Evolutionary conservation across 352 stramenopile genomes (phyloP).

Genomic region (Peronospora farinosa): DNA sequence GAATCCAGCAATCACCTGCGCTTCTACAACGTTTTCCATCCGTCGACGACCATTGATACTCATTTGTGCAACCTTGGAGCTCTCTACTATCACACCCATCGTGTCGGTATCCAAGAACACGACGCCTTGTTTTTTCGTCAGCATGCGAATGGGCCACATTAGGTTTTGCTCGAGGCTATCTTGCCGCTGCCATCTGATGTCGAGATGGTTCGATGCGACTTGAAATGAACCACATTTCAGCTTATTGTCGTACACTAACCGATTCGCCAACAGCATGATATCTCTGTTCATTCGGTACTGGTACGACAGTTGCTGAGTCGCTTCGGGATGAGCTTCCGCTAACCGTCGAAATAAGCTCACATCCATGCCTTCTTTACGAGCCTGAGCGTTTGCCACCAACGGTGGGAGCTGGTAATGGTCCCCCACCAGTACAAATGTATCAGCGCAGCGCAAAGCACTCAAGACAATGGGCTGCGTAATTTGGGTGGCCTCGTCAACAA

Average conservation of each 20-base stretch:
- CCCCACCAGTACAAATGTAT: conserved; percentile 95
- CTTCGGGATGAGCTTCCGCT: conserved; percentile 85
- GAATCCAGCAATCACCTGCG: conserved; percentile 52
- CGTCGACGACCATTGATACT: conserved; percentile 23
- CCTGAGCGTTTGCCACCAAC: conserved; percentile 87
- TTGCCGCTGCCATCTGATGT: conserved; percentile 22
- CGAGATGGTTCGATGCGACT: conserved; percentile 47
- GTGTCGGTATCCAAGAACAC: conserved; percentile 84
- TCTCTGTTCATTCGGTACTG: conserved; percentile 98
- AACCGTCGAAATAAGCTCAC: conserved; percentile 89
- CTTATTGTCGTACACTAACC: conserved; percentile 89
- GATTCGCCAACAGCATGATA: conserved; percentile 95
- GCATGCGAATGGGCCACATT: conserved; percentile 34
- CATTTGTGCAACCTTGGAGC: conserved; percentile 14
- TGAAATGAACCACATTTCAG: conserved; percentile 86
- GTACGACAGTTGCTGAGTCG: conserved; percentile 91
- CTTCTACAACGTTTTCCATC: conserved; percentile 82
- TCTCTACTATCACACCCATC: conserved; percentile 29
- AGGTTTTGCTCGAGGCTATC: conserved; percentile 11
- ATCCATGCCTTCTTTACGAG: conserved; percentile 79
- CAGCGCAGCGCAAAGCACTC: conserved; percentile 87
- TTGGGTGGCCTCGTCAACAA: conserved; percentile 98
- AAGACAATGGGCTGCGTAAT: conserved; percentile 94
- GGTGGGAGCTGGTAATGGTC: conserved; percentile 98
- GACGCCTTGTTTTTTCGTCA: conserved; percentile 50